Conservation (phyloP, 768 basidiomycete genomes). For the Boletus vinaceobasis region DNA sequence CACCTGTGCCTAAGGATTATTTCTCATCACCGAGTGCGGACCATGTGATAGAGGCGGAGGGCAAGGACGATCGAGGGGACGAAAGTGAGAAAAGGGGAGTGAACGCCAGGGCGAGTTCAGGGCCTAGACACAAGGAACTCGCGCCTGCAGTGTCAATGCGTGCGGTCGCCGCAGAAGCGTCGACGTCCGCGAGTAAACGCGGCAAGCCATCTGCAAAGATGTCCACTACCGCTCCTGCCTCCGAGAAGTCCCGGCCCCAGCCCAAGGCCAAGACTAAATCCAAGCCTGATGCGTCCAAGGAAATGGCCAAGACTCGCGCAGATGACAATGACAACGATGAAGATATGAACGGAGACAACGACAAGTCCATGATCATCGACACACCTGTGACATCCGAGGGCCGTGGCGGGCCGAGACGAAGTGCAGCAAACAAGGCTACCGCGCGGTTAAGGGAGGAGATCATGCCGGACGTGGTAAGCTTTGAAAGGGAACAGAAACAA, state of each 20-base stretch:
- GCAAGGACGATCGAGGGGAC: background rate
- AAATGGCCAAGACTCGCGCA: background rate
- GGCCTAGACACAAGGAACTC: conserved; percentile 3
- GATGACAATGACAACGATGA: background rate
- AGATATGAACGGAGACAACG: background rate
- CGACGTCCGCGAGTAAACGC: conserved; percentile 17
- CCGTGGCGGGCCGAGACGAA: conserved; percentile 37
- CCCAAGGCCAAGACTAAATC: conserved; percentile 1
- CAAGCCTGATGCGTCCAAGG: background rate
- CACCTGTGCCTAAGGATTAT: conserved; percentile 25
- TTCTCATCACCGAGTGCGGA: conserved; percentile 17
- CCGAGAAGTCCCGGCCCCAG: conserved; percentile 5
- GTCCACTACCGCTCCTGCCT: background rate
- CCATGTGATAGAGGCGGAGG: background rate
- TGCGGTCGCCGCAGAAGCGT: conserved; percentile 22
- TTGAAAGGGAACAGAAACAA: conserved; percentile 61
- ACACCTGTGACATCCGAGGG: conserved; percentile 7
- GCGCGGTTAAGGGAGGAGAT: conserved; percentile 46
- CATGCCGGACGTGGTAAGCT: conserved; percentile 76
- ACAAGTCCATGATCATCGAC: conserved; percentile 11
- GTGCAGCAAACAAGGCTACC: conserved; percentile 52
- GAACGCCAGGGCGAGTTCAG: background rate
- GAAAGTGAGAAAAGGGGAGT: background rate
- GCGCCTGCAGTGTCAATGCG: conserved; percentile 19
- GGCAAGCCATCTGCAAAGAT: conserved; percentile 17